A percentile compares a stretch with the other conserved stretches of the same genome.
Evolutionary conservation across 805 yeast species (phyloP).

Genomic region (Cyberlindnera petersonii): DNA sequence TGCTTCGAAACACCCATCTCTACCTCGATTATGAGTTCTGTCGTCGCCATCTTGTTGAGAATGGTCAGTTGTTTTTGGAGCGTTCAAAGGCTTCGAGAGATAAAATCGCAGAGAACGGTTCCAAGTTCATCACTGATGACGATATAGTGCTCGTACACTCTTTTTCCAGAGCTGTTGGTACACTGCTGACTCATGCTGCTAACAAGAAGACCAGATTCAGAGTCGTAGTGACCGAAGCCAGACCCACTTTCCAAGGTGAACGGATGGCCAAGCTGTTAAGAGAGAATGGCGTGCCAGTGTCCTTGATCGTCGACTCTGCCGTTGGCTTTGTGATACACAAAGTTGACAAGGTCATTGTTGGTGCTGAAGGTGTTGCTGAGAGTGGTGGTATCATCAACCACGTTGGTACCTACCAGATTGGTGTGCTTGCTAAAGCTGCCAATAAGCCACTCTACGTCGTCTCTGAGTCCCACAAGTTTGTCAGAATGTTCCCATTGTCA

Average conservation of each 20-base stretch:
- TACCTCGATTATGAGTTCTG: constrained; percentile 95
- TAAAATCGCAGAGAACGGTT: constrained; percentile 82
- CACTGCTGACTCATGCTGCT: constrained; percentile 72
- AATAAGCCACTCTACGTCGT: constrained; percentile 93
- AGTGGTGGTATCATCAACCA: constrained; percentile 97
- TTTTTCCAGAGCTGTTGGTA: constrained; percentile 82
- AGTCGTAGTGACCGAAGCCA: constrained; percentile 89
- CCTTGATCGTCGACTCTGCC: constrained; percentile 85
- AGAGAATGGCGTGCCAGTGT: constrained; percentile 76
- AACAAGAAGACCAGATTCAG: constrained; percentile 76
- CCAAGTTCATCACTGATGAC: constrained; percentile 88
- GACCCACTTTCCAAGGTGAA: constrained; percentile 76
- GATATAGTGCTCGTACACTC: constrained; percentile 90
- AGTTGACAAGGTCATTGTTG: constrained; percentile 90
- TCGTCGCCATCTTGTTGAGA: constrained; percentile 80
- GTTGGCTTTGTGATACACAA: constrained; percentile 90
- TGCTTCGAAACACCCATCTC: constrained; percentile 79
- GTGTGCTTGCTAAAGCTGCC: constrained; percentile 84
- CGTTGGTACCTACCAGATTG: constrained; percentile 92
- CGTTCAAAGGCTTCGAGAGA: constrained; percentile 89
- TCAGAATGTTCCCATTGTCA: constrained; percentile 89
- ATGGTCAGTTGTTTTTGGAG: constrained; percentile 86
- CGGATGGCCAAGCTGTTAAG: constrained; percentile 67
- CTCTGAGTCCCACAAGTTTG: constrained; percentile 93
- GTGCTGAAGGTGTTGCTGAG: constrained; percentile 99